phyloP scores from a whole-genome alignment of 192 early-diverging fungal genomes.

The Umbelopsis ramanniana region DNA sequence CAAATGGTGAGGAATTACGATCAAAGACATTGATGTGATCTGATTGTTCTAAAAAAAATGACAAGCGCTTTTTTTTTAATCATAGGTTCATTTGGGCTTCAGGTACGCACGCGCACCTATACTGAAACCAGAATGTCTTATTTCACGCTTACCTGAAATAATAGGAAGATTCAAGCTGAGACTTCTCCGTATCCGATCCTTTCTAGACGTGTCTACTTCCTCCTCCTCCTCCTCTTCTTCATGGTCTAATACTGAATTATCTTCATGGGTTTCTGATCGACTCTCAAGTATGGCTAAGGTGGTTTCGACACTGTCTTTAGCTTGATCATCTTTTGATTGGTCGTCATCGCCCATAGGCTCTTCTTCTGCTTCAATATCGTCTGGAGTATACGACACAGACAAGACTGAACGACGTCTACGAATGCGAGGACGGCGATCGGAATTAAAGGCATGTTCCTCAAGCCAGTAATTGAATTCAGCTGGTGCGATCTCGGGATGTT shows the following conservation, averaged over 20 bases:
- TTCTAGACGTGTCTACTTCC: not conserved
- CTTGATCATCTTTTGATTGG: not conserved
- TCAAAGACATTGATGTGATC: conserved; percentile 39
- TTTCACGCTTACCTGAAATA: not conserved
- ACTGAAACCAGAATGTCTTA: not conserved
- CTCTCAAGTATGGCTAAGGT: not conserved
- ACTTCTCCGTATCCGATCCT: conserved; percentile 13
- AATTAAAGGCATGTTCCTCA: conserved; percentile 20
- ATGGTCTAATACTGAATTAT: not conserved
- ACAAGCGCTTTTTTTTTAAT: not conserved
- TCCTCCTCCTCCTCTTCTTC: not conserved
- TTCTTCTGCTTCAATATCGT: conserved; percentile 22
- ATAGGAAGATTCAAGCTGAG: conserved; percentile 8
- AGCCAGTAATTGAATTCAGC: conserved; percentile 33
- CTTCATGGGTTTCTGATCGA: not conserved
- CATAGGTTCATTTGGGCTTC: not conserved
- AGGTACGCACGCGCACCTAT: too few relatives aligned
- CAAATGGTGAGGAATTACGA: conserved; percentile 46
- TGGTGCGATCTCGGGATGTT: conserved; percentile 37
- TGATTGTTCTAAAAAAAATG: not conserved
- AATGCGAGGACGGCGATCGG: conserved; percentile 18
- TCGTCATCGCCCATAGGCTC: not conserved
- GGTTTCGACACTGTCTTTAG: not conserved
- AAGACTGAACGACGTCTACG: conserved; percentile 37
- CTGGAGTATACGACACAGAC: conserved; percentile 33